Evolutionary conservation across 2,329 filamentous ascomycete species (phyloP), one percentile per base, ranked within the genome.

Genomic region (Chaetomium strumarium): DNA sequence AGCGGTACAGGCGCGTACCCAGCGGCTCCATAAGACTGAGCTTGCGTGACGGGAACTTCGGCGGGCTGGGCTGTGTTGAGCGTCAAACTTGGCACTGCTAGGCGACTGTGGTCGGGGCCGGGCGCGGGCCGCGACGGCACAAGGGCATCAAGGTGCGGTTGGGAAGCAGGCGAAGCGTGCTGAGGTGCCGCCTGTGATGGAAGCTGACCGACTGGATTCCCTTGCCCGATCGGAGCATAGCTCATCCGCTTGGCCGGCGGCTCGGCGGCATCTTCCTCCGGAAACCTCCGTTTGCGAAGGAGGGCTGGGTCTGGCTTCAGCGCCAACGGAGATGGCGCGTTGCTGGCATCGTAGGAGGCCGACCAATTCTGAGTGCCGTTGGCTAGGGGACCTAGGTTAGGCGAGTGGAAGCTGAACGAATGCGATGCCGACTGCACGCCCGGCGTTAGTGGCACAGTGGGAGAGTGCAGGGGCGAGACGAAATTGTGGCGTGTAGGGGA

Each of bases 1-100:
- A 83, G 71, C 6, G 69, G 63, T 37, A 75, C 71, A 3, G 70
- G 63, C 42, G 70, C 65, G 56, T 73, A 78, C 38, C 70, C 66
- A 37, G 71, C 60, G 16, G 64, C 53, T 10, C 70, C 63, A 52
- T 71, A 73, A 41, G 69, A 34, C 59, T 64, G 52, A 49, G 46
- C n/a, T 20, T 55, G 54, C 7, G 53, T 46, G 48, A 49, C 49
- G 33, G 24, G 52, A 20, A 30, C 58, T 29, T 51, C 58, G 60
- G 53, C 52, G 56, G 46, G 45, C 20, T 59, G 58, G 51, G 69
- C 72, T 2, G 81, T 81, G 49, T 85, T 79, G 40, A 87, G 72
- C 9, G 83, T 80, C n/a, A 91, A 76, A 56, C 85, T 86, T 20
- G 88, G 88, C 3, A 86, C 77, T 14, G 86, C 83, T 13, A 90